These are phyloP conservation scores for Tylopilus rubrobrunneus DNA, from an alignment of 768 basidiomycete genomes.

Conservation along the genomic window DNA sequence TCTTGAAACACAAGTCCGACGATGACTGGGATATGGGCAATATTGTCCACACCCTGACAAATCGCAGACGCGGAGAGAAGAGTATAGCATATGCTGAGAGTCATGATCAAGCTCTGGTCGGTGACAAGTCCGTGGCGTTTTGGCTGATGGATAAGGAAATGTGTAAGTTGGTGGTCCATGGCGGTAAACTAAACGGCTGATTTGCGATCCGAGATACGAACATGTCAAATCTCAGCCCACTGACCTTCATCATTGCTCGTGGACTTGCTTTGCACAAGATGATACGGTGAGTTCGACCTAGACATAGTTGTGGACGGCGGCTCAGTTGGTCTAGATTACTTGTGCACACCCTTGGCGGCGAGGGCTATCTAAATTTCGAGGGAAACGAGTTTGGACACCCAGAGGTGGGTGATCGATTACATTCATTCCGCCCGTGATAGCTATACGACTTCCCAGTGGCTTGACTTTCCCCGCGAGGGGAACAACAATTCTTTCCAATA, in stretches of 20 bases:
- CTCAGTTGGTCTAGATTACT: conserved; percentile 54
- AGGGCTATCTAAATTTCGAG: conserved; percentile 97
- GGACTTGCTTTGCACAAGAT: conserved; percentile 95
- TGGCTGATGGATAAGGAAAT: conserved; percentile 99
- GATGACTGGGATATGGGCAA: conserved; percentile 84
- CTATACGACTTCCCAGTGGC: conserved; percentile 59
- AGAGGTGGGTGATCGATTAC: conserved; percentile 50
- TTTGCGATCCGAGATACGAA: conserved; percentile 61
- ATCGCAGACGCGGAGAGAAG: conserved; percentile 85
- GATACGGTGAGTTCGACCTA: conserved; percentile 64
- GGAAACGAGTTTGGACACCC: conserved; percentile 99
- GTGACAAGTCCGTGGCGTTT: conserved; percentile 98
- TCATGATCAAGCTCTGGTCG: conserved; percentile 97
- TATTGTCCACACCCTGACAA: conserved; percentile 86
- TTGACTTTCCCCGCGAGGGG: conserved; percentile 96
- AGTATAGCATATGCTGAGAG: conserved; percentile 93
- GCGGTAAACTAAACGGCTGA: neutral
- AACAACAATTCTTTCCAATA: conserved; percentile 97
- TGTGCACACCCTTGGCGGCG: conserved; percentile 90
- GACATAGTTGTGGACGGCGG: neutral
- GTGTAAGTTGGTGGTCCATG: conserved; percentile 55
- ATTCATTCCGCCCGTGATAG: neutral
- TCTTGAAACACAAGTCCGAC: conserved; percentile 88
- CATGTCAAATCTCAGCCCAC: conserved; percentile 83
- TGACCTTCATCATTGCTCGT: conserved; percentile 83